Evolutionary conservation across 768 basidiomycete genomes (phyloP).

Genomic region (Tylopilus cervinicoccineus): DNA sequence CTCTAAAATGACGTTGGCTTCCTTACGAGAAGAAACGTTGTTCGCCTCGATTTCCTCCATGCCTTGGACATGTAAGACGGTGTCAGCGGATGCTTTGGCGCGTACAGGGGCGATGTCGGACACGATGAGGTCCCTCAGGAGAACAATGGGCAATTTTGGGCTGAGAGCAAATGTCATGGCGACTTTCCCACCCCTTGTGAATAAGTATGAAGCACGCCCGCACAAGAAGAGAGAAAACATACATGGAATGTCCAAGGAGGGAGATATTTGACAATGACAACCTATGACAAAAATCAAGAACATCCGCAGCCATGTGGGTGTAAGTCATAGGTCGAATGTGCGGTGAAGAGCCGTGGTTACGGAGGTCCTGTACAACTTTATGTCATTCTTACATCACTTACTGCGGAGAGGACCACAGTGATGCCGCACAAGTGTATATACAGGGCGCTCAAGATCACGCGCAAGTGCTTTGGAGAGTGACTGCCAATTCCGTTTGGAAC

Average conservation of each 20-base stretch:
- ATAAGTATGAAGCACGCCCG: not conserved
- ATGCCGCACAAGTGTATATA: conserved; percentile 65
- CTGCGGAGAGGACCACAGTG: not conserved
- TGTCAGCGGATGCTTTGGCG: conserved; percentile 57
- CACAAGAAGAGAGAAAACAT: conserved; percentile 23
- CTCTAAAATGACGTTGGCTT: conserved; percentile 63
- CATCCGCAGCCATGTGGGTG: conserved; percentile 73
- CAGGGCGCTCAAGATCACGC: conserved; percentile 56
- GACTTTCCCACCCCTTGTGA: conserved; percentile 76
- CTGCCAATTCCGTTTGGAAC: conserved; percentile 87
- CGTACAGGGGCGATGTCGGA: conserved; percentile 79
- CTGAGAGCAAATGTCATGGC: conserved; percentile 66
- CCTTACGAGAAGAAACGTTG: conserved; percentile 55
- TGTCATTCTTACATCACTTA: not conserved
- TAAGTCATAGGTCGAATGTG: conserved; percentile 75
- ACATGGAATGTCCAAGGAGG: conserved; percentile 91
- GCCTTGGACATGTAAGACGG: conserved; percentile 57
- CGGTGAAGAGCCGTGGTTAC: conserved; percentile 87
- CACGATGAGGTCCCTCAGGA: conserved; percentile 59
- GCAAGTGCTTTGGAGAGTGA: conserved; percentile 75
- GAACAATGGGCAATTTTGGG: conserved; percentile 36
- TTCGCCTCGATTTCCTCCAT: conserved; percentile 72
- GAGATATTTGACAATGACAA: conserved; percentile 58
- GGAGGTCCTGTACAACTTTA: conserved; percentile 56
- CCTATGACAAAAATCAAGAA: conserved; percentile 59